Percentiles rank a stretch among this genome's conserved stretches.
Conservation (phyloP, 768 basidiomycete species). For the Tricholoma terreum region DNA sequence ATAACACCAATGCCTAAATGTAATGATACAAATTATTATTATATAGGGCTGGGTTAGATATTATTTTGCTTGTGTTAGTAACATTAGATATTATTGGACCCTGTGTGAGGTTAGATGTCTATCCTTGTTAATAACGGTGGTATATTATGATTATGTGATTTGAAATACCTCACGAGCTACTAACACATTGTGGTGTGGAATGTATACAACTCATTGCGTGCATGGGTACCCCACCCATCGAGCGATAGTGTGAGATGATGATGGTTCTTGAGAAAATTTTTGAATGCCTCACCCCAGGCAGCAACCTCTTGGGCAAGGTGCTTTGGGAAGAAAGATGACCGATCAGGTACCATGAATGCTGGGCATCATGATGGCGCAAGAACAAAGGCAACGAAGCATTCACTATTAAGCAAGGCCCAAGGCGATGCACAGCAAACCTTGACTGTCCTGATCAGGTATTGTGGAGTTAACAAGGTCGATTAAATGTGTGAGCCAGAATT, state of each 20-base stretch:
- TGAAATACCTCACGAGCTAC: neutral
- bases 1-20: too few species aligned
- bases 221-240: conserved; percentile 21
- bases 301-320: conserved; percentile 19
- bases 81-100: neutral
- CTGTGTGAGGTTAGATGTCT: conserved; percentile 2
- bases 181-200: conserved; percentile 20
- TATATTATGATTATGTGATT: conserved; percentile 1
- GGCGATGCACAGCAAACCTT: conserved; percentile 21
- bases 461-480: conserved; percentile 2
- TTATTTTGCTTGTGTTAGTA: too few species aligned
- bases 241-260: conserved; percentile 20
- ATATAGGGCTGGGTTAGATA: too few species aligned
- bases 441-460: conserved; percentile 9
- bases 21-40: too few species aligned
- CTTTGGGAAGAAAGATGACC: conserved; percentile 18
- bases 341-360: conserved; percentile 16
- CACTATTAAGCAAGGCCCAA: conserved; percentile 15
- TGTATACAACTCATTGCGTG: conserved; percentile 25
- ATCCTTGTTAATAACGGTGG: conserved; percentile 1
- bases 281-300: conserved; percentile 11
- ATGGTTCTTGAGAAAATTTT: conserved; percentile 9
- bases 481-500: neutral
- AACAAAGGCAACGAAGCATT: conserved; percentile 15
- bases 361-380: conserved; percentile 10